These are phyloP conservation scores for Corinectria fuckeliana DNA, from an alignment of 2,329 filamentous ascomycete species.

Conservation along the genomic window DNA sequence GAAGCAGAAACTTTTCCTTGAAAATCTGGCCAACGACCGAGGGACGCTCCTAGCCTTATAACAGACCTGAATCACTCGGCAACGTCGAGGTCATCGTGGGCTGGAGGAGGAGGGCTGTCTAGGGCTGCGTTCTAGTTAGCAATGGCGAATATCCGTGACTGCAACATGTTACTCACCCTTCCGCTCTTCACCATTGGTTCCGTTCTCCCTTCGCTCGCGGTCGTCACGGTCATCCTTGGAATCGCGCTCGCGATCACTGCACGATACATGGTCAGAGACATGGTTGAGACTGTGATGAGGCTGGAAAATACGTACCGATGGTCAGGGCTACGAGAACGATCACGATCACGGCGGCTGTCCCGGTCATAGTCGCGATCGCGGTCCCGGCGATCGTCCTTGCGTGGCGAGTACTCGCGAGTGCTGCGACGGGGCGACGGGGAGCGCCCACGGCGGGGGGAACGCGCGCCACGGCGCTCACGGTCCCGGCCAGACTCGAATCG, in stretches of 20 bases:
- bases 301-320: constrained; percentile 52
- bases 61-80: constrained; percentile 67
- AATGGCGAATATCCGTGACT: constrained; percentile 3
- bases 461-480: constrained; percentile 68
- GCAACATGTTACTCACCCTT: constrained; percentile 69
- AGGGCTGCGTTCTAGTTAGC: constrained; percentile 53
- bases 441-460: constrained; percentile 71
- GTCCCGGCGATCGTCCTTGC: constrained; percentile 86
- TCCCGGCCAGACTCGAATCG: constrained; percentile 93
- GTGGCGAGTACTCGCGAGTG: constrained; percentile 81
- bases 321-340: constrained; percentile 77
- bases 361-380: constrained; percentile 81
- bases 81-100: constrained; percentile 94
- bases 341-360: constrained; percentile 75
- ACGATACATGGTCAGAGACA: constrained; percentile 18
- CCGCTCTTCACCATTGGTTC: constrained; percentile 83
- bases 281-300: background rate
- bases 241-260: constrained; percentile 61
- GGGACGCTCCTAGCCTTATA: constrained; percentile 11
- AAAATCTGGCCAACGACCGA: constrained; percentile 21
- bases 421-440: constrained; percentile 80
- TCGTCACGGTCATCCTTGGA: constrained; percentile 73
- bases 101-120: constrained; percentile 80
- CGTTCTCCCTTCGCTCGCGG: constrained; percentile 77
- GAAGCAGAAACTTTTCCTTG: constrained; percentile 34